Evolutionary conservation across 805 yeast species (phyloP).

Genomic region (Candida schatavii): DNA sequence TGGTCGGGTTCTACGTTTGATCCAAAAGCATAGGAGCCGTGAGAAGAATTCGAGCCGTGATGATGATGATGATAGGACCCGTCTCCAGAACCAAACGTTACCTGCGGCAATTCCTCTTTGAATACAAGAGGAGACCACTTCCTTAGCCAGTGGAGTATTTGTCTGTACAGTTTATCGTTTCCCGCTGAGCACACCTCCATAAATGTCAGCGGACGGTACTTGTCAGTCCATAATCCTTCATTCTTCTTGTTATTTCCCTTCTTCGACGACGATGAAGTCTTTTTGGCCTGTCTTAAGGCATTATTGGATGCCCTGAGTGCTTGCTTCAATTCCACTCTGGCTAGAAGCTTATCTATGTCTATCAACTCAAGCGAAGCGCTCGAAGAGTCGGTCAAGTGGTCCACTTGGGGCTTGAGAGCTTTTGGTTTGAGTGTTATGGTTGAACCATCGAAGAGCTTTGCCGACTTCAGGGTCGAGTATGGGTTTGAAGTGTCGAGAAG

Average conservation of each 20-base stretch:
- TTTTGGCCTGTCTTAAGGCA: background rate
- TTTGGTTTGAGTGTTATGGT: slow-evolving; percentile 13
- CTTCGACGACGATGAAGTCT: background rate
- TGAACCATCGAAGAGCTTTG: slow-evolving; percentile 19
- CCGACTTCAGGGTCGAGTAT: slow-evolving; percentile 4
- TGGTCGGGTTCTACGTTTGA: slow-evolving; percentile 18
- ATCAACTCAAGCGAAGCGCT: slow-evolving; percentile 1
- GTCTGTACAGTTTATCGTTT: slow-evolving; percentile 40
- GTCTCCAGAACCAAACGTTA: background rate
- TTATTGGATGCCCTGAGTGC: background rate
- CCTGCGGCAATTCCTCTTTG: slow-evolving; percentile 15
- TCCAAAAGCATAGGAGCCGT: slow-evolving; percentile 8
- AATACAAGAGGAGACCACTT: slow-evolving; percentile 37
- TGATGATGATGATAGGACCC: background rate
- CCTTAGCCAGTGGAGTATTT: slow-evolving; percentile 38
- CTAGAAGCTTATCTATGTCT: slow-evolving; percentile 3
- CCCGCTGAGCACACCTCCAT: slow-evolving; percentile 42
- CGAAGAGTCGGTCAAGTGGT: background rate
- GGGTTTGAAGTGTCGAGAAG: slow-evolving; percentile 3
- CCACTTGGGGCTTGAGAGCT: background rate
- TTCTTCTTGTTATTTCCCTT: background rate
- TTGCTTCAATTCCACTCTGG: slow-evolving; percentile 2
- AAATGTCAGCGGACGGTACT: slow-evolving; percentile 35
- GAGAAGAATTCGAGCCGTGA: too few species aligned
- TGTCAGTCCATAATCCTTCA: slow-evolving; percentile 34